phyloP scores from a whole-genome alignment of 2,329 filamentous ascomycete genomes.

The Hypoxylon sp. region DNA sequence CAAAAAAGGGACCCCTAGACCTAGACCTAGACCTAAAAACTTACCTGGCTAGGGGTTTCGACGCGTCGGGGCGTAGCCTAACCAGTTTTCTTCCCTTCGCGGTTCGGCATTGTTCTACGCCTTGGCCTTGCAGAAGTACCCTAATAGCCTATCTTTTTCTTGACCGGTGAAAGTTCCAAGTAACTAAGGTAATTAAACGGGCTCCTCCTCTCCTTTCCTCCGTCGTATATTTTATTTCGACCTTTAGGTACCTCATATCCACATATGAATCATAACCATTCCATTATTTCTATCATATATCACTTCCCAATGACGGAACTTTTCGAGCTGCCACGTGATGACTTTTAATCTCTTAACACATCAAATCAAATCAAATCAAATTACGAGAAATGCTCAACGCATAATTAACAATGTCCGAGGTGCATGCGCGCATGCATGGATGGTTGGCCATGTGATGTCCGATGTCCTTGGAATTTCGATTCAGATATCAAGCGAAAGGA shows the following conservation, averaged over 20 bases:
- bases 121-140: not conserved
- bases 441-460: slow-evolving; percentile 20
- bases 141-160: not conserved
- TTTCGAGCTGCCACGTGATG: slow-evolving; percentile 11
- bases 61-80: not conserved
- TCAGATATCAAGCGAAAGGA: not conserved
- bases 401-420: slow-evolving; percentile 1
- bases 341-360: no score
- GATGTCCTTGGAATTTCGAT: slow-evolving; percentile 18
- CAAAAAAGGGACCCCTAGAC: not conserved
- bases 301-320: not conserved
- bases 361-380: not conserved
- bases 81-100: not conserved
- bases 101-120: slow-evolving; percentile 12
- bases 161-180: slow-evolving; percentile 2
- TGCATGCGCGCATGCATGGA: no score
- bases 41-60: not conserved
- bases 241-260: no score
- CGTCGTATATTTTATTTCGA: not conserved
- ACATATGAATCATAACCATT: no score
- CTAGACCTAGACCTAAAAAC: not conserved
- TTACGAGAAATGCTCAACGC: slow-evolving; percentile 3
- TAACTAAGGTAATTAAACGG: no score
- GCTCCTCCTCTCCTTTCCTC: no score
- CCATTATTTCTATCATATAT: slow-evolving; percentile 11